These are phyloP conservation scores for Rhynchosporium graminicola DNA, from an alignment of 2,329 filamentous ascomycete species.

Conservation along the genomic window DNA sequence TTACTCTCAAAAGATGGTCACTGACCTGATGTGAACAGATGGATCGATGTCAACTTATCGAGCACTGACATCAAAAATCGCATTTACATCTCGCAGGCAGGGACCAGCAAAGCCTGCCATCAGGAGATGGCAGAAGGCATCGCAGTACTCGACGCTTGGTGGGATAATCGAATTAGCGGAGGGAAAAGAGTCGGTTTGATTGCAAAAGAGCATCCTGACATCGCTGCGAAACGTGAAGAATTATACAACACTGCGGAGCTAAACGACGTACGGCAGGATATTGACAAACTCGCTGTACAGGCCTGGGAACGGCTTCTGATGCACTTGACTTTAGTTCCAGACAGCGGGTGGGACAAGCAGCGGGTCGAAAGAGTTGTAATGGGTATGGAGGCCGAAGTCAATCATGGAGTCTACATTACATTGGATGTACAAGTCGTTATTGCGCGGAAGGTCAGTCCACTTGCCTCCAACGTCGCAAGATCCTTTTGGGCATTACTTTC, in stretches of 20 bases:
- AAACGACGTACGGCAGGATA: slow-evolving; percentile 1
- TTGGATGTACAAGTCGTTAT: slow-evolving; percentile 6
- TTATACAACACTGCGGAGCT: slow-evolving; percentile 5
- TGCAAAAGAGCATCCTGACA: not conserved
- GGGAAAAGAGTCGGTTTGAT: not conserved
- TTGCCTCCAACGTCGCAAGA: no score
- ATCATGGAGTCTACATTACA: not conserved
- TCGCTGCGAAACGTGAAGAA: not conserved
- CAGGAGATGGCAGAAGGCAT: slow-evolving; percentile 1
- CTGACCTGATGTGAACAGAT: not conserved
- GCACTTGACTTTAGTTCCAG: not conserved
- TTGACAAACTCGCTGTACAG: slow-evolving; percentile 2
- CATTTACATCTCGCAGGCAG: slow-evolving; percentile 6
- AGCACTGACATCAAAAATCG: not conserved
- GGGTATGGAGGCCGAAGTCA: not conserved
- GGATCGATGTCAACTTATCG: slow-evolving; percentile 10
- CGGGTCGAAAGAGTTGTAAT: not conserved
- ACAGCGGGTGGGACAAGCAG: not conserved
- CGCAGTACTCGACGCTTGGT: not conserved
- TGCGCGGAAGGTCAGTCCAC: not conserved
- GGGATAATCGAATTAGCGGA: not conserved
- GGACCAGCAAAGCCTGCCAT: not conserved
- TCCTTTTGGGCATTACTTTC: no score
- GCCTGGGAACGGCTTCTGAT: not conserved
- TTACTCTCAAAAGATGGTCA: not conserved